phyloP scores from a whole-genome alignment of 139 green algal genomes.

The Chlorella sp. region DNA sequence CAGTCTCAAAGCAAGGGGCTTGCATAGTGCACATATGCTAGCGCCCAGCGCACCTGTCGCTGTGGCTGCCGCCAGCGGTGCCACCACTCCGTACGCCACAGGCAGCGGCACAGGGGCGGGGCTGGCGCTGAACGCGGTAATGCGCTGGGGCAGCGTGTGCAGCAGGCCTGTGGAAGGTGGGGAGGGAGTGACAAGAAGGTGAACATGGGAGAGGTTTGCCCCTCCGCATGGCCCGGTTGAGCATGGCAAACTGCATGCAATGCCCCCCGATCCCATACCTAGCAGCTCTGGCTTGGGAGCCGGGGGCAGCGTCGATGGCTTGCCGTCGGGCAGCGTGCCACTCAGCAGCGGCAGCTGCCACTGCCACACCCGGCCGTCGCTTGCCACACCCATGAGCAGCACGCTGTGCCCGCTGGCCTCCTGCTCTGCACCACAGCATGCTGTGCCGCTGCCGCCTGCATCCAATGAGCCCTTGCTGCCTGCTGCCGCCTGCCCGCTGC shows the following conservation, averaged over 20 bases:
- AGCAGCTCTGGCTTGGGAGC: conserved; percentile 41
- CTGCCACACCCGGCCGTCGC: conserved; percentile 76
- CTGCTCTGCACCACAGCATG: not conserved
- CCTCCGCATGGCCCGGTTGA: too few species aligned
- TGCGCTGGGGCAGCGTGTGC: conserved; percentile 60
- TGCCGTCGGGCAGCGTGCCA: conserved; percentile 13
- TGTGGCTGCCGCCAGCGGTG: conserved; percentile 65
- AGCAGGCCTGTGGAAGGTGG: conserved; percentile 51
- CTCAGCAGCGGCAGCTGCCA: conserved; percentile 67
- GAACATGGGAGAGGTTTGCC: too few species aligned
- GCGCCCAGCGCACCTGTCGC: not conserved
- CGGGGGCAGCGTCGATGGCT: not conserved
- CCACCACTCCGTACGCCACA: conserved; percentile 27
- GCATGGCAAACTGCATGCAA: not conserved
- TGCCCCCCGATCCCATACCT: too few species aligned
- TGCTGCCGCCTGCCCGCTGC: not conserved
- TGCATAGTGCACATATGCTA: too few species aligned
- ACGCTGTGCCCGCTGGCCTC: conserved; percentile 4
- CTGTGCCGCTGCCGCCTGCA: not conserved
- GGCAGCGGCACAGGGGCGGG: conserved; percentile 49
- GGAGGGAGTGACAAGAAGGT: not conserved
- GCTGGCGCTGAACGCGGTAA: conserved; percentile 62
- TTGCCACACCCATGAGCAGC: conserved; percentile 43
- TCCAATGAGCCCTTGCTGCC: not conserved
- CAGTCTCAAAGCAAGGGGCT: too few species aligned